Conservation (phyloP, 2,329 filamentous ascomycete genomes). For the Cladosporium colombiae region DNA sequence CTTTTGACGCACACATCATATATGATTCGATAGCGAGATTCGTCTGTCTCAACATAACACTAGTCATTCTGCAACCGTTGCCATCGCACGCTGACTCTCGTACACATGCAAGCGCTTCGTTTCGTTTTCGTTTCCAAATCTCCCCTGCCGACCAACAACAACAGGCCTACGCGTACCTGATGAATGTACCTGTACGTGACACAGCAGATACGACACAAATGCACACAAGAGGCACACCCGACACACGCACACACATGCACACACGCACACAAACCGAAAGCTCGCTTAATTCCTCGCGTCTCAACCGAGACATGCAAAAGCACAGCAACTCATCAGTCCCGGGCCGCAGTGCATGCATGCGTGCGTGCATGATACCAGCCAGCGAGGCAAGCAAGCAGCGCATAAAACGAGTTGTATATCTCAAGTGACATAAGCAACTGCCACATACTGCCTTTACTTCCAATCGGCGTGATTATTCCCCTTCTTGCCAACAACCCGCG, state of each 20-base stretch:
- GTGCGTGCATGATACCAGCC: neutral
- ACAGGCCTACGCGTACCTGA: neutral
- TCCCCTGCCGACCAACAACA: neutral
- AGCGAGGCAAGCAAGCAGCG: neutral
- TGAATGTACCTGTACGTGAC: neutral
- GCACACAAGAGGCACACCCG: neutral
- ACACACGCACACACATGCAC: neutral
- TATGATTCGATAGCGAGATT: neutral
- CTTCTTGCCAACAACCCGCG: neutral
- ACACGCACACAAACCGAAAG: neutral
- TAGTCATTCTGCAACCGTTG: neutral
- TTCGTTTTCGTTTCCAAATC: neutral
- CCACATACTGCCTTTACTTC: neutral
- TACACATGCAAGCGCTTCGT: neutral
- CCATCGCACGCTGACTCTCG: neutral
- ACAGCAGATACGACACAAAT: neutral
- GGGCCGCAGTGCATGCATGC: neutral
- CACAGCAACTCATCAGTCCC: conserved; percentile 1
- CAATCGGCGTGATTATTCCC: neutral
- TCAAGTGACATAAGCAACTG: neutral
- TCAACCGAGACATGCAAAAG: neutral
- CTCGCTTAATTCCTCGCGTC: neutral
- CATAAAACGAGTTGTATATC: neutral
- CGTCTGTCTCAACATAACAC: neutral
- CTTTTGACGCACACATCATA: neutral